Conservation (phyloP, 768 basidiomycete genomes). For the Mrakia hoshinonis region DNA sequence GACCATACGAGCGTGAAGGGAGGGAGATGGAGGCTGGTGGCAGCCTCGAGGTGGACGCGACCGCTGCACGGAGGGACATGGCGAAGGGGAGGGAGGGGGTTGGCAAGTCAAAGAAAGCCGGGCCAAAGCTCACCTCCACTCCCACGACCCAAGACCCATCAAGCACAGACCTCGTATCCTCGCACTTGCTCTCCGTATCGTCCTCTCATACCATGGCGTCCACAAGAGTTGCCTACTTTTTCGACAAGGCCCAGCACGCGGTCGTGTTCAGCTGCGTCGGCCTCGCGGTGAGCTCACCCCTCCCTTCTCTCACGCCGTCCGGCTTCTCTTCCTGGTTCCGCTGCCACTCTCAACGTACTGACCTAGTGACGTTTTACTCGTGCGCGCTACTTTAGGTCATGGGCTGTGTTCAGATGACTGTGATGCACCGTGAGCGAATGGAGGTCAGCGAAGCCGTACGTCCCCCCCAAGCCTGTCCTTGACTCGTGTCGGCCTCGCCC, state of each 20-base stretch:
- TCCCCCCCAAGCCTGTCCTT: not conserved
- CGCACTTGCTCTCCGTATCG: not conserved
- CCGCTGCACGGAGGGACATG: conserved; percentile 3
- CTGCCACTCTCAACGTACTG: not conserved
- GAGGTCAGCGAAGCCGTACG: not conserved
- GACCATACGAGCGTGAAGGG: not conserved
- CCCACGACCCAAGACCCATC: too few species aligned
- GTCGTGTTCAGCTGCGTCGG: not conserved
- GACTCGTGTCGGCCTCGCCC: not conserved
- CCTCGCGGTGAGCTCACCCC: not conserved
- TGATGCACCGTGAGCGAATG: conserved; percentile 2
- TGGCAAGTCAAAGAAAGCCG: not conserved
- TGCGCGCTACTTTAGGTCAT: not conserved
- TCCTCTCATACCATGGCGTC: not conserved
- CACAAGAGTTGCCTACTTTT: not conserved
- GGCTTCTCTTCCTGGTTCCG: not conserved
- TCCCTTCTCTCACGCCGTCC: not conserved
- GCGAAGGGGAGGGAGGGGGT: not conserved
- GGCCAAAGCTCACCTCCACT: not conserved
- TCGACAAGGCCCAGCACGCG: not conserved
- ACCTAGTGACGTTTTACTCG: not conserved
- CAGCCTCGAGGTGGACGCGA: not conserved
- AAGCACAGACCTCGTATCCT: not conserved
- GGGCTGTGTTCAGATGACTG: not conserved
- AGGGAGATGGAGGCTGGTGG: not conserved